Evolutionary conservation across 805 yeast species (phyloP).

Genomic region (Hanseniaspora lachancei): DNA sequence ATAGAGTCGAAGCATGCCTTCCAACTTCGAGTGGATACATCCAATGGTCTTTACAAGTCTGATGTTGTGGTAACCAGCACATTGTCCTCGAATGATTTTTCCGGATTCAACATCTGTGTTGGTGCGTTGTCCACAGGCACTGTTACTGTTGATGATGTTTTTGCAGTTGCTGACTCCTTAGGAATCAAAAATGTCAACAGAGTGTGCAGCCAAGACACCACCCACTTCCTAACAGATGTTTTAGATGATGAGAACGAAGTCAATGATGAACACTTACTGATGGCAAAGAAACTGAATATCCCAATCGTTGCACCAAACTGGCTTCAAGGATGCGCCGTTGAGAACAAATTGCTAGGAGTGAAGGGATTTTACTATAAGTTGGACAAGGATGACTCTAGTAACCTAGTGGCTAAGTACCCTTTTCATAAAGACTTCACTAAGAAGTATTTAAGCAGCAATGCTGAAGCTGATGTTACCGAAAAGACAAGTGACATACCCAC

Average conservation of each 20-base stretch:
- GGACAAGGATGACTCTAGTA: neutral
- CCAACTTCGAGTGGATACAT: conserved; percentile 67
- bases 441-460: neutral
- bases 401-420: neutral
- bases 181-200: conserved; percentile 45
- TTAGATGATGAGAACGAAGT: conserved; percentile 23
- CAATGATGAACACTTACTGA: conserved; percentile 43
- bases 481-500: conserved; percentile 11
- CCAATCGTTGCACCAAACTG: conserved; percentile 95
- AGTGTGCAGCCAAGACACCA: conserved; percentile 56
- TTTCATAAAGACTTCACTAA: conserved; percentile 7
- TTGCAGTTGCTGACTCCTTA: conserved; percentile 47
- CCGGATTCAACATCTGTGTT: conserved; percentile 81
- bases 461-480: conserved; percentile 3
- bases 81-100: conserved; percentile 89
- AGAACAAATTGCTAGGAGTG: conserved; percentile 84
- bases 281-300: conserved; percentile 73
- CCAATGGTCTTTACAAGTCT: conserved; percentile 75
- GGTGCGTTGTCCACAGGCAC: conserved; percentile 55
- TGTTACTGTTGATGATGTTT: conserved; percentile 43
- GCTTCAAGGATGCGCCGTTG: conserved; percentile 85
- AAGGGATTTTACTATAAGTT: conserved; percentile 51
- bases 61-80: conserved; percentile 60
- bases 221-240: conserved; percentile 62
- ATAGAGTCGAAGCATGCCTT: conserved; percentile 72